Evolutionary conservation across 2,329 filamentous ascomycete species (phyloP), one percentile per base, ranked within the genome.

Genomic region (Botryosphaeria agaves): DNA sequence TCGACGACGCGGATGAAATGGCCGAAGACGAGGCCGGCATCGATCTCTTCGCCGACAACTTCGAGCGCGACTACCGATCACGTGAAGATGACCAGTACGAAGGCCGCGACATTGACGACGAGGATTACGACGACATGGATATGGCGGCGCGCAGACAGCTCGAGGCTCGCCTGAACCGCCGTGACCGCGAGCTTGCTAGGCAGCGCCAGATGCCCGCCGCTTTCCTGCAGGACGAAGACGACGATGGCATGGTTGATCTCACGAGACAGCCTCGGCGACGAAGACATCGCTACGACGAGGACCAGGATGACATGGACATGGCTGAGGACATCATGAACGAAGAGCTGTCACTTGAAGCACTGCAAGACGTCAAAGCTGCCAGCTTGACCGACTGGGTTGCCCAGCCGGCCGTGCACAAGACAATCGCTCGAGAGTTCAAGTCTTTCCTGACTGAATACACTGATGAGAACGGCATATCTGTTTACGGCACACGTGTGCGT

Each of bases 341-440:
- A 52, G 85, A 95, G 53, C 69, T 98, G 14, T 85, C 85, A 2
- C 69, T 95, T 0, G 87, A 95, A 55, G 83, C 82, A 8, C 64
- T 98, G 25, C 74, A 80, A 37, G 89, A 98, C 51, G 77, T 95
- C 39, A 98, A 98, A 53, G 84, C 89, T 12, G 71, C 83, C 12
- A 93, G 80, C 41, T 62, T 98, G 47, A 91, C 84, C 0, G 89
- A 98, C 40, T 98, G 91, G 91, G 79, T 98, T 25, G 76, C 82
- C 9, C 77, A 85, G 43, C 81, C 82, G 3, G 72, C 83, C 9
- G 89, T 98, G 8, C 82, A 93, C 55, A 72, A 82, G 42, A 91
- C 85, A 1, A 89, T 98, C 54, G 85, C 84, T 49, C 73, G 87
- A 45, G 89, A 98, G 55, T 98, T 98, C 70, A 93, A 92, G 54